phyloP scores from a whole-genome alignment of 208 protist genomes.

The Borovskyia barvae region DNA sequence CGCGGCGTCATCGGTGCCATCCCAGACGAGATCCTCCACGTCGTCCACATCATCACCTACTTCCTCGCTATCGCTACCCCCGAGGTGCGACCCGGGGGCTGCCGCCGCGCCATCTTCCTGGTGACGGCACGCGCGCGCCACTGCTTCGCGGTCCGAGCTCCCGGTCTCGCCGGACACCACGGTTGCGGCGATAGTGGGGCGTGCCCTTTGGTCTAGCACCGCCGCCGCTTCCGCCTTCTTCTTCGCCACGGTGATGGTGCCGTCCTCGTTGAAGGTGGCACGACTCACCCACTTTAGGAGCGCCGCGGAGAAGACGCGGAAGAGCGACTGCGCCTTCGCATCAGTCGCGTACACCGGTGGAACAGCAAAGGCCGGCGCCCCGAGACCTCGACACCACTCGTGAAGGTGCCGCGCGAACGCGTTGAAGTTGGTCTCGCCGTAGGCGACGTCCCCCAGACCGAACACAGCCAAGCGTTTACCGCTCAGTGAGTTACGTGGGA shows the following conservation, averaged over 20 bases:
- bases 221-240: conserved; percentile 5
- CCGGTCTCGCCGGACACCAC: background rate
- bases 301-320: conserved; percentile 53
- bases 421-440: conserved; percentile 78
- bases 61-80: background rate
- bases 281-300: conserved; percentile 66
- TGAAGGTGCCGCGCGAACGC: conserved; percentile 74
- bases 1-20: conserved; percentile 39
- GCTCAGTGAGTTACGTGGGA: conserved; percentile 56
- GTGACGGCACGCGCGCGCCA: no score
- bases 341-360: conserved; percentile 81
- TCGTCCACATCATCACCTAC: conserved; percentile 47
- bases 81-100: background rate
- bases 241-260: conserved; percentile 30
- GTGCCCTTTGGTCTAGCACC: no score
- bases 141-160: no score
- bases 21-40: conserved; percentile 66
- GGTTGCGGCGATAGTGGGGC: background rate
- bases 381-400: conserved; percentile 65
- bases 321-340: conserved; percentile 44
- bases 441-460: conserved; percentile 85
- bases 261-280: conserved; percentile 45
- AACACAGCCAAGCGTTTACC: conserved; percentile 80
- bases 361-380: conserved; percentile 63
- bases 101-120: background rate